A percentile compares a stretch with the other conserved stretches of the same genome.
phyloP scores from a whole-genome alignment of 1,139 yeast genomes.

The Candida mesenterica region DNA sequence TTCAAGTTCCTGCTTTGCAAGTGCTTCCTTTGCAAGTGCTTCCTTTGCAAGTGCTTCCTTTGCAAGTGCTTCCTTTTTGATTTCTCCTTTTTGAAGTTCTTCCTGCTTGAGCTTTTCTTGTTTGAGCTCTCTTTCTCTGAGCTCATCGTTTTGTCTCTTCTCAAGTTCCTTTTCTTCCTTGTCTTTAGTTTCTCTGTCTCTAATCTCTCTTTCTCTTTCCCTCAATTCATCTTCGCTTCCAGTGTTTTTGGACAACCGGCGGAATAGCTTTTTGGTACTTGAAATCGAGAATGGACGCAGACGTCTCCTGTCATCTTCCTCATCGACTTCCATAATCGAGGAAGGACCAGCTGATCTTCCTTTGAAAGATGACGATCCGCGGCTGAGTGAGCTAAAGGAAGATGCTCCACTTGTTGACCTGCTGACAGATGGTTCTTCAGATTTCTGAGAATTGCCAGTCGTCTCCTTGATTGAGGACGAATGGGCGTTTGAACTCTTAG shows the following conservation, averaged over 20 bases:
- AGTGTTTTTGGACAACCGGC: constrained; percentile 30
- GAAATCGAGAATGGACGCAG: constrained; percentile 28
- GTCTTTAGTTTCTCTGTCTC: constrained; percentile 4
- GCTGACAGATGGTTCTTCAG: neutral
- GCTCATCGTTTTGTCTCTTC: neutral
- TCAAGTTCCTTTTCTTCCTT: neutral
- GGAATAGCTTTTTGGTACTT: constrained; percentile 31
- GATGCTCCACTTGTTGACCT: neutral
- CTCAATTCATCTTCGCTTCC: constrained; percentile 2
- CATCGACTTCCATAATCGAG: constrained; percentile 8
- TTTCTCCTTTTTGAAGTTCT: neutral
- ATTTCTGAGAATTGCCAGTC: no score
- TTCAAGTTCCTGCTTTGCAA: neutral
- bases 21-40: neutral
- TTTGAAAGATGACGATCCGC: neutral
- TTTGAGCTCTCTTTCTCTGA: neutral
- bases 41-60: neutral
- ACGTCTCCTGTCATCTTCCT: constrained; percentile 17
- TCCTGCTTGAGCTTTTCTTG: neutral
- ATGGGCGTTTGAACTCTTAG: no score
- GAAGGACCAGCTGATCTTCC: neutral
- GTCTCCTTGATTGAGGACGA: no score
- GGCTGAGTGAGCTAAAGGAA: neutral
- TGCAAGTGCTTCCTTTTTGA: neutral
- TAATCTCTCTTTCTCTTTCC: constrained; percentile 3